phyloP scores from a whole-genome alignment of 2,329 filamentous ascomycete species.

The Xylaria digitata region DNA sequence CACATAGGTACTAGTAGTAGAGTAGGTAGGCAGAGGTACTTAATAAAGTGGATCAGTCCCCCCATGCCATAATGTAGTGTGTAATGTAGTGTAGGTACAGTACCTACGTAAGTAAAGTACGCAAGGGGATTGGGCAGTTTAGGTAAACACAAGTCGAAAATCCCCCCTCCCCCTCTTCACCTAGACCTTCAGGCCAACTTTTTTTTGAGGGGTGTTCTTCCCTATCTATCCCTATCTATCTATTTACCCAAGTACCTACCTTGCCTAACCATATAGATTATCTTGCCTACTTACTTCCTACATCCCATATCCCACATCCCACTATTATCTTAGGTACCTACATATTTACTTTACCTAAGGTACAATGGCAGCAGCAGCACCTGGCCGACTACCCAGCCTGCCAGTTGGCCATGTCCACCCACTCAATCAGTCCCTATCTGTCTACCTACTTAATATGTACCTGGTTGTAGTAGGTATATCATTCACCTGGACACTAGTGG shows the following conservation, averaged over 20 bases:
- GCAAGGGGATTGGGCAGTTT: constrained; percentile 12
- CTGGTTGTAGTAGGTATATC: not conserved
- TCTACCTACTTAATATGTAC: no score
- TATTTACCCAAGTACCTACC: no score
- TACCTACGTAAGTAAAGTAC: not conserved
- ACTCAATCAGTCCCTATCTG: constrained; percentile 9
- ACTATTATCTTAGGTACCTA: not conserved
- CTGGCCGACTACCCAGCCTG: constrained; percentile 3
- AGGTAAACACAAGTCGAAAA: constrained; percentile 1
- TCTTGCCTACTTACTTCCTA: constrained; percentile 16
- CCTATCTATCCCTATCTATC: no score
- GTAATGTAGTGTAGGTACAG: no score
- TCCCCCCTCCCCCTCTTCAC: constrained; percentile 13
- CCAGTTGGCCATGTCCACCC: constrained; percentile 10
- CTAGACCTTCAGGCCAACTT: not conserved
- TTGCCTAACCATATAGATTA: no score
- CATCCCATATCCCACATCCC: not conserved
- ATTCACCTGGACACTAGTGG: no score
- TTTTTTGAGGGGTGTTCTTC: not conserved
- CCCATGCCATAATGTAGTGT: not conserved
- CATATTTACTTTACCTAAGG: not conserved
- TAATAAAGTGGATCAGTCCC: constrained; percentile 10
- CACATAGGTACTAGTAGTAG: no score
- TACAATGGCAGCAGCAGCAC: not conserved
- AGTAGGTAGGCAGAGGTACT: not conserved